These are phyloP conservation scores for Debaryomyces robertsiae DNA, from an alignment of 1,139 yeast species.

Conservation along the genomic window DNA sequence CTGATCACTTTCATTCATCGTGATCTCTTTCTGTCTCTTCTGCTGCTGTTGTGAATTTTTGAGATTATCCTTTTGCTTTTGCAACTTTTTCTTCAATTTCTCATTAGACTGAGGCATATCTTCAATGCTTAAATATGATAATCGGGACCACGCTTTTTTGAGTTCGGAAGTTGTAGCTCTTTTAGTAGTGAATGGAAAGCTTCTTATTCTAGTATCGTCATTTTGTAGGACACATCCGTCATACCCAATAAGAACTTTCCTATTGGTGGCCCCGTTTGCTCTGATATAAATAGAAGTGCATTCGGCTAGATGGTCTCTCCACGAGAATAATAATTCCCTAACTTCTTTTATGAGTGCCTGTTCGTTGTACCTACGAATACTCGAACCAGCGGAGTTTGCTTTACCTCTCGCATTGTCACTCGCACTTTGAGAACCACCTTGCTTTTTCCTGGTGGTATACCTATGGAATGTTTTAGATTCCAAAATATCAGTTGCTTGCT, in stretches of 20 bases:
- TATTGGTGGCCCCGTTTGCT: constrained; percentile 76
- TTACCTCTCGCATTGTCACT: constrained; percentile 91
- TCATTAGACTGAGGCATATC: constrained; percentile 56
- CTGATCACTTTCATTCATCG: constrained; percentile 37
- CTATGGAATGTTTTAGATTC: constrained; percentile 89
- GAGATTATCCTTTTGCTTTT: constrained; percentile 26
- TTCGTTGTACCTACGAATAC: constrained; percentile 86
- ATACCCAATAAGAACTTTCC: constrained; percentile 67
- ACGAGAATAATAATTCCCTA: constrained; percentile 60
- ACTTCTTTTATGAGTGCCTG: constrained; percentile 79
- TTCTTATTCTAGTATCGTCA: constrained; percentile 60
- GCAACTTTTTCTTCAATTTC: constrained; percentile 25
- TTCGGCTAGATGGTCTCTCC: constrained; percentile 61
- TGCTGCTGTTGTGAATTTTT: constrained; percentile 20
- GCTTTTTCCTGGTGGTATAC: constrained; percentile 94
- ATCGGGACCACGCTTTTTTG: constrained; percentile 80
- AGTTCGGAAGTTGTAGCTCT: constrained; percentile 85
- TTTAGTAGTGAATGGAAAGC: constrained; percentile 85
- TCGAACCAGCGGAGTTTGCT: constrained; percentile 96
- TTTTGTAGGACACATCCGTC: constrained; percentile 52
- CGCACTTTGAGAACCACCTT: constrained; percentile 96
- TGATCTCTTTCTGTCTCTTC: constrained; percentile 25
- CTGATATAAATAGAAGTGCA: constrained; percentile 78
- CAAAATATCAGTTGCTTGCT: constrained; percentile 65
- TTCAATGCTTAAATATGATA: constrained; percentile 60